These are phyloP conservation scores for Clonostachys byssicola DNA, from an alignment of 2,329 filamentous ascomycete genomes.

Conservation along the genomic window DNA sequence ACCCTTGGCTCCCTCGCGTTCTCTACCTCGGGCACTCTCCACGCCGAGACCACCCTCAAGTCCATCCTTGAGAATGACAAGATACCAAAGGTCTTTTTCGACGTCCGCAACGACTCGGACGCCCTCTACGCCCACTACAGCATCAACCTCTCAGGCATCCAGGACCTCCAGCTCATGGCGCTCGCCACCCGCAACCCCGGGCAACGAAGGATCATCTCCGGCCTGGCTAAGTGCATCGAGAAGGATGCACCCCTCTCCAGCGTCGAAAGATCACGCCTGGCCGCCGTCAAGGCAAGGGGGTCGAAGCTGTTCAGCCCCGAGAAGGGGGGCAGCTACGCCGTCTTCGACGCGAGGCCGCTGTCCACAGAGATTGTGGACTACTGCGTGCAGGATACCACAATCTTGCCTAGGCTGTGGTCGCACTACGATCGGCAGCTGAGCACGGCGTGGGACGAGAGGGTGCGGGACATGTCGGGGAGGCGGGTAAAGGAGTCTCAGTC, in stretches of 20 bases:
- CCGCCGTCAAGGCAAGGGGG: slow-evolving; percentile 28
- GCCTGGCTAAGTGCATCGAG: slow-evolving; percentile 22
- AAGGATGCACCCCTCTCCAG: slow-evolving; percentile 10
- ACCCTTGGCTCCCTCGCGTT: slow-evolving; percentile 30
- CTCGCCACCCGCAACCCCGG: slow-evolving; percentile 20
- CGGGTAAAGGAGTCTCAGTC: too few species aligned
- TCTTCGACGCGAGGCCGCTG: slow-evolving; percentile 40
- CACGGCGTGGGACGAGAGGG: too few species aligned
- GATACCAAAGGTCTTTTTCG: slow-evolving; percentile 48
- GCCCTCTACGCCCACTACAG: slow-evolving; percentile 41
- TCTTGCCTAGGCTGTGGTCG: slow-evolving; percentile 27
- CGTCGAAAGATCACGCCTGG: slow-evolving; percentile 1
- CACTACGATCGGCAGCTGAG: slow-evolving; percentile 15
- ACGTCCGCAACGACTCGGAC: slow-evolving; percentile 55
- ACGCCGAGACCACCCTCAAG: slow-evolving; percentile 16
- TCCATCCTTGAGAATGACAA: slow-evolving; percentile 34
- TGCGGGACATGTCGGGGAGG: too few species aligned
- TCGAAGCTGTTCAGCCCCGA: slow-evolving; percentile 24
- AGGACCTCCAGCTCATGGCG: slow-evolving; percentile 56
- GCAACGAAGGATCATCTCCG: slow-evolving; percentile 8
- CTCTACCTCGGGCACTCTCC: neutral
- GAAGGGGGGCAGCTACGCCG: slow-evolving; percentile 32
- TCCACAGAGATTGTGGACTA: slow-evolving; percentile 30
- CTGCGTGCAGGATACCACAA: slow-evolving; percentile 38
- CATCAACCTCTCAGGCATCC: slow-evolving; percentile 35